phyloP scores from a whole-genome alignment of 257 asterid species.

The Marsdenia floribunda region DNA sequence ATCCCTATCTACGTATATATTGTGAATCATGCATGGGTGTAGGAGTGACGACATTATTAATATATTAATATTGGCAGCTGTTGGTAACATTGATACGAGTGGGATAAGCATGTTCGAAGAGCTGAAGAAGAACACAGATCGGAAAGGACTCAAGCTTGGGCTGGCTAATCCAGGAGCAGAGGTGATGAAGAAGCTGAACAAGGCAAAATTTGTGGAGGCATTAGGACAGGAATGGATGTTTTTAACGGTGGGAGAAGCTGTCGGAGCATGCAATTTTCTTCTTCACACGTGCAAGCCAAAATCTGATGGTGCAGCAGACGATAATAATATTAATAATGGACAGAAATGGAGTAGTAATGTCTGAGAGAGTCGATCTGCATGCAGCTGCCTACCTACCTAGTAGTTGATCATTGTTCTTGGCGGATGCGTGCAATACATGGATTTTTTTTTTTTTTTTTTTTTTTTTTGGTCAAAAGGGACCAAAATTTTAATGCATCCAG shows the following conservation, averaged over 20 bases:
- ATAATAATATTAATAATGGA: background rate
- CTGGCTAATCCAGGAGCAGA: conserved; percentile 82
- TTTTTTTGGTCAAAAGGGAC: background rate
- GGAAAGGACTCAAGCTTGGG: conserved; percentile 78
- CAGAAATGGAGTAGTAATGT: conserved; percentile 49
- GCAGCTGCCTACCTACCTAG: too few species aligned
- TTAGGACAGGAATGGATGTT: conserved; percentile 84
- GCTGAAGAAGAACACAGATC: conserved; percentile 63
- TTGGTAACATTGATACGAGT: conserved; percentile 93
- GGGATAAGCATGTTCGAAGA: conserved; percentile 93
- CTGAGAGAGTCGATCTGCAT: conserved; percentile 7
- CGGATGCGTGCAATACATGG: background rate
- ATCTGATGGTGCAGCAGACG: conserved; percentile 8
- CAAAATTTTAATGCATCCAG: background rate
- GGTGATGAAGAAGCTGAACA: conserved; percentile 86
- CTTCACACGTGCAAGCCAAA: conserved; percentile 56
- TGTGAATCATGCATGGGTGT: too few species aligned
- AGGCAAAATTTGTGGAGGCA: conserved; percentile 62
- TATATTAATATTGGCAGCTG: conserved; percentile 42
- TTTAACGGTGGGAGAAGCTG: conserved; percentile 87
- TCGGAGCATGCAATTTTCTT: conserved; percentile 73
- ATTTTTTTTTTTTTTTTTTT: too few species aligned
- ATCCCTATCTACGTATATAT: too few species aligned
- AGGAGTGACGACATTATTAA: too few species aligned
- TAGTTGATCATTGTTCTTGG: too few species aligned